phyloP scores from a whole-genome alignment of 768 basidiomycete species.

The Hericium coralloides region DNA sequence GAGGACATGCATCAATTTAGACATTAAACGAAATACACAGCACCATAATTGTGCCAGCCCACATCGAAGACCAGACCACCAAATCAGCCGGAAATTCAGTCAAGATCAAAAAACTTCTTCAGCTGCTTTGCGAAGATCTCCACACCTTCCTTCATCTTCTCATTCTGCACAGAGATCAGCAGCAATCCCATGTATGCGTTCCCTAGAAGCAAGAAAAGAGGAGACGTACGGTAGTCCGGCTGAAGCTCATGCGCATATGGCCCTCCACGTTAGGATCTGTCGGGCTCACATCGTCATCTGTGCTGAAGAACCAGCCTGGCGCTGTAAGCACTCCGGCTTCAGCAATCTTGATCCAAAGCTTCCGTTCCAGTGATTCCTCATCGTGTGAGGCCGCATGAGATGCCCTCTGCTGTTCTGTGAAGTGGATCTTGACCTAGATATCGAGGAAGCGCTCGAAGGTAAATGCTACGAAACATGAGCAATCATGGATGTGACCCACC shows the following conservation, averaged over 20 bases:
- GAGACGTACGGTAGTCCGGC: slow-evolving; percentile 36
- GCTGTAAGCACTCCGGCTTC: slow-evolving; percentile 55
- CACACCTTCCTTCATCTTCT: slow-evolving; percentile 14
- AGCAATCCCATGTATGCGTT: background rate
- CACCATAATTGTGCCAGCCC: too few relatives aligned
- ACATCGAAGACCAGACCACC: too few relatives aligned
- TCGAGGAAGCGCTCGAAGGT: slow-evolving; percentile 19
- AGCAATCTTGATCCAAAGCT: slow-evolving; percentile 53
- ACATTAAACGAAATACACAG: too few relatives aligned
- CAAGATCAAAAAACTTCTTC: slow-evolving; percentile 1
- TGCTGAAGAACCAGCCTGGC: slow-evolving; percentile 48
- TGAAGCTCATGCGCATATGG: slow-evolving; percentile 52
- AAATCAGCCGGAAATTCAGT: too few relatives aligned
- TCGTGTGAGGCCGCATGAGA: background rate
- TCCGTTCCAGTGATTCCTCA: slow-evolving; percentile 38
- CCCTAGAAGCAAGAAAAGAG: background rate
- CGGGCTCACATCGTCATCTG: slow-evolving; percentile 14
- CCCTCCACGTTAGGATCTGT: slow-evolving; percentile 24
- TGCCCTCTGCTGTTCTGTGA: slow-evolving; percentile 16
- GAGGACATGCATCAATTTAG: too few relatives aligned
- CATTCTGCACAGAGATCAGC: background rate
- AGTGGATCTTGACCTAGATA: slow-evolving; percentile 52
- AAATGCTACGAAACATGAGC: too few relatives aligned
- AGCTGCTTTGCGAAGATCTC: slow-evolving; percentile 6
- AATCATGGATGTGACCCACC: slow-evolving; percentile 28